Percentiles rank a stretch among this genome's conserved stretches.
These are phyloP conservation scores for Annulohypoxylon bovei DNA, from an alignment of 495 filamentous ascomycete species.

Conservation along the genomic window DNA sequence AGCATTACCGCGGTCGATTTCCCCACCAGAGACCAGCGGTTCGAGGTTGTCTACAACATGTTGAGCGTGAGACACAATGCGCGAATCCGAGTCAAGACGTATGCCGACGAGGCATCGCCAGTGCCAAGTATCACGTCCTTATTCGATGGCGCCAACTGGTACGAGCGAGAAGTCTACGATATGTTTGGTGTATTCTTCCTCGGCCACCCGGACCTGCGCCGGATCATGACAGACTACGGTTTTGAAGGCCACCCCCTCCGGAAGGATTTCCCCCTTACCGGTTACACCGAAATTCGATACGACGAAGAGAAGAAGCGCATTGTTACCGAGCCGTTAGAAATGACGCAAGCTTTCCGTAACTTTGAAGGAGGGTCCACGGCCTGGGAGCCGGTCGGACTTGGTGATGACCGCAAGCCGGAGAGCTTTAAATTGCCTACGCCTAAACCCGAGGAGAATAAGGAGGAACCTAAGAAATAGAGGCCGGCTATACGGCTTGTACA, in stretches of 20 bases:
- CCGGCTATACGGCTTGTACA: constrained; percentile 43
- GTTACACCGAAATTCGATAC: constrained; percentile 97
- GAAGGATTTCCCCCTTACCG: constrained; percentile 98
- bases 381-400: constrained; percentile 92
- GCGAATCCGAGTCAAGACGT: constrained; percentile 97
- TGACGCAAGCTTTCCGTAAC: constrained; percentile 99
- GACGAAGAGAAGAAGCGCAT: constrained; percentile 99
- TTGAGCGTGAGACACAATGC: constrained; percentile 96
- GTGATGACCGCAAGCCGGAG: constrained; percentile 81
- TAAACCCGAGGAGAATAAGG: constrained; percentile 90
- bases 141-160: constrained; percentile 98
- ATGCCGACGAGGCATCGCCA: constrained; percentile 95
- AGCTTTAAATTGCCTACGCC: constrained; percentile 94
- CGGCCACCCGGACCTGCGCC: constrained; percentile 92
- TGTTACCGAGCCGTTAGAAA: constrained; percentile 94
- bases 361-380: constrained; percentile 86
- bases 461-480: constrained; percentile 89
- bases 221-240: constrained; percentile 99
- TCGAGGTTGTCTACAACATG: constrained; percentile 98
- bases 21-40: constrained; percentile 91
- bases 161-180: constrained; percentile 97
- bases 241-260: constrained; percentile 97
- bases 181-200: constrained; percentile 97
- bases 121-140: constrained; percentile 87
- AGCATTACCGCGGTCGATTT: constrained; percentile 96